Evolutionary conservation across 306 rosid genomes (phyloP).

Genomic region (Hylodesmum podocarpum): DNA sequence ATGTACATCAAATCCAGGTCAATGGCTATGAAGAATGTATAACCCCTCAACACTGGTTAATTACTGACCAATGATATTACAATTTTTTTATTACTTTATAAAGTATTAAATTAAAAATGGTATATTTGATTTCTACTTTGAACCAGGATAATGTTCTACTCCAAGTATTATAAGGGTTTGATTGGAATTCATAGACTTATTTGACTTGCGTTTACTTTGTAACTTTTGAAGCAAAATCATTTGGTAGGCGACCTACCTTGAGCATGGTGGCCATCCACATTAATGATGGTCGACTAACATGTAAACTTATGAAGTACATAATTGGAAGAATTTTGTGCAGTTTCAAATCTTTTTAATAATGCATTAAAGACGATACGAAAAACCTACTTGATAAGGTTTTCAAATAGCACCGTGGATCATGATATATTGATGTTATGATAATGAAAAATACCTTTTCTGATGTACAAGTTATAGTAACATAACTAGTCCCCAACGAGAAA

Average conservation of each 20-base stretch:
- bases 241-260: neutral
- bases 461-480: neutral
- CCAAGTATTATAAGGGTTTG: too few species aligned
- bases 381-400: neutral
- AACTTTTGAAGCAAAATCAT: neutral
- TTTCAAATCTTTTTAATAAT: neutral
- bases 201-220: neutral
- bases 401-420: neutral
- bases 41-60: too few species aligned
- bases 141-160: too few species aligned
- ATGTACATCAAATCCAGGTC: too few species aligned
- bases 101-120: too few species aligned
- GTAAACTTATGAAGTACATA: neutral
- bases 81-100: too few species aligned
- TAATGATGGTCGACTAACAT: neutral
- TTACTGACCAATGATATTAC: too few species aligned
- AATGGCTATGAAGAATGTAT: too few species aligned
- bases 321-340: constrained; percentile 1
- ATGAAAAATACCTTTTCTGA: too few species aligned
- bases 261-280: neutral
- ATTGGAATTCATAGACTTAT: too few species aligned
- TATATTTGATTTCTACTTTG: too few species aligned
- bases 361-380: neutral
- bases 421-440: too few species aligned
- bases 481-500: neutral